These are phyloP conservation scores for Thozetella sp. DNA, from an alignment of 495 filamentous ascomycete genomes.

Conservation along the genomic window DNA sequence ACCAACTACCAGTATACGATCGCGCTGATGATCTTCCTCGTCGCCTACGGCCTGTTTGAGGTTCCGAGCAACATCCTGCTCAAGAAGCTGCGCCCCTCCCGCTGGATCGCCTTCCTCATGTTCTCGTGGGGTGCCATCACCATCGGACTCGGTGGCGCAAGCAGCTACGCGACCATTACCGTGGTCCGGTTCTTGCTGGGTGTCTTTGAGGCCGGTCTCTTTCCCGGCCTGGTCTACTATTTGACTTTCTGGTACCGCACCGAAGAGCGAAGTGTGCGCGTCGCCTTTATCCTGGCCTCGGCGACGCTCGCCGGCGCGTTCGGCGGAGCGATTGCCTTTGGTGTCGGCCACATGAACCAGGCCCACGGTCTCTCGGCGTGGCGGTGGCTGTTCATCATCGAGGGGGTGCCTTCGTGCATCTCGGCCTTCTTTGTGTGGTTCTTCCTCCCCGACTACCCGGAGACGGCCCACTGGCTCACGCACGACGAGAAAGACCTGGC, in stretches of 20 bases:
- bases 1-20: constrained; percentile 68
- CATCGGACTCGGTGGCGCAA: constrained; percentile 61
- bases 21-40: constrained; percentile 72
- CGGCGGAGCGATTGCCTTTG: constrained; percentile 69
- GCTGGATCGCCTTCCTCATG: constrained; percentile 72
- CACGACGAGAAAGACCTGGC: constrained; percentile 58
- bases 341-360: constrained; percentile 68
- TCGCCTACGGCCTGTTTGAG: constrained; percentile 70
- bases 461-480: constrained; percentile 49
- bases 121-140: constrained; percentile 68
- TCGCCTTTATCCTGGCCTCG: constrained; percentile 66
- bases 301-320: constrained; percentile 74
- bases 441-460: constrained; percentile 67
- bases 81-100: constrained; percentile 66
- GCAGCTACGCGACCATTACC: constrained; percentile 54
- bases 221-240: constrained; percentile 70
- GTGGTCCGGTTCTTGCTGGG: constrained; percentile 70
- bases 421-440: constrained; percentile 60
- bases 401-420: constrained; percentile 62
- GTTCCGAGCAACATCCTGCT: constrained; percentile 74
- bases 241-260: constrained; percentile 73
- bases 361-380: constrained; percentile 61
- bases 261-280: constrained; percentile 64
- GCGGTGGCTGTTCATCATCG: constrained; percentile 78
- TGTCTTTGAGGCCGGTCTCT: constrained; percentile 56